Evolutionary conservation across 164 flowering plant genomes (phyloP).

Genomic region (Vitis amurensis): DNA sequence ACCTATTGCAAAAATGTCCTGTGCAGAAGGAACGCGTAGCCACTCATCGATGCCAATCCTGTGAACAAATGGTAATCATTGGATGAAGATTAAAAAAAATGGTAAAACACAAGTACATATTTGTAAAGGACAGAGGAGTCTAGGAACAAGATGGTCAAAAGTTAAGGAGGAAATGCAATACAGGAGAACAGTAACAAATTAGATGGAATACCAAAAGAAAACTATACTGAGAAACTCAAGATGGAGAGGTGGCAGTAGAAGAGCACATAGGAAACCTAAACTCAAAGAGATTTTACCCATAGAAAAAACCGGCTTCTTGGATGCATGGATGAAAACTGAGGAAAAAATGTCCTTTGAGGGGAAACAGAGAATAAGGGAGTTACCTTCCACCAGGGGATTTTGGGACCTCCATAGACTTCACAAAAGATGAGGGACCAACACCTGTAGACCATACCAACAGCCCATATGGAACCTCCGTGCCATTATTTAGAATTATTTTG

Average conservation of each 20-base stretch:
- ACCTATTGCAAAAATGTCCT: slow-evolving; percentile 85
- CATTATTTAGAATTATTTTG: slow-evolving; percentile 81
- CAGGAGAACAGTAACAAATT: no score
- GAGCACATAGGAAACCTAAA: no score
- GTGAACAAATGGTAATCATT: slow-evolving; percentile 9
- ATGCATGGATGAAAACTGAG: background rate
- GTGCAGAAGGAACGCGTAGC: slow-evolving; percentile 82
- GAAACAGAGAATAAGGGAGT: background rate
- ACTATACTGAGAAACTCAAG: no score
- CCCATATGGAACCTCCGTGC: slow-evolving; percentile 93
- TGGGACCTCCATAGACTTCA: slow-evolving; percentile 54
- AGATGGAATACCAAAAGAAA: no score
- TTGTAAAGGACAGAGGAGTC: no score
- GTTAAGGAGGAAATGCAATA: no score
- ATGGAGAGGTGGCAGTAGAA: no score
- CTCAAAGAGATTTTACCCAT: no score
- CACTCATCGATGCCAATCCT: slow-evolving; percentile 97
- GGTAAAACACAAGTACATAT: no score
- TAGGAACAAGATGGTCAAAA: no score
- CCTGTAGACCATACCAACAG: slow-evolving; percentile 98
- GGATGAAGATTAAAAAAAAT: no score
- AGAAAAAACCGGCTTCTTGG: background rate
- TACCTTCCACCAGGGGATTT: slow-evolving; percentile 96
- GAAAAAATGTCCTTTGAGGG: background rate
- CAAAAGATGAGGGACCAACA: slow-evolving; percentile 90